phyloP scores from a whole-genome alignment of 176 grass and related monocot genomes.

The Bromus sterilis region DNA sequence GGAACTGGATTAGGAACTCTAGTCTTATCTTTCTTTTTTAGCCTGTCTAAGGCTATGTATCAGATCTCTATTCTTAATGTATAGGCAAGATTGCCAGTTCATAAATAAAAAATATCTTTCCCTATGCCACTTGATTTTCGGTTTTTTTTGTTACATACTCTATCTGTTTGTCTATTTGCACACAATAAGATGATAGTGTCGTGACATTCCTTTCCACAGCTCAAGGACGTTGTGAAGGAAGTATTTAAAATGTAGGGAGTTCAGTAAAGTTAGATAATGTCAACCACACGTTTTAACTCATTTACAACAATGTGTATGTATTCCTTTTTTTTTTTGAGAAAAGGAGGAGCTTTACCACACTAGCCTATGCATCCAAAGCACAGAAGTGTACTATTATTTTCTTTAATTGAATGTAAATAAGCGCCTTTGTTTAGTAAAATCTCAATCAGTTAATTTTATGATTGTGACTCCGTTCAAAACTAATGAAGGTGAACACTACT shows the following conservation, averaged over 20 bases:
- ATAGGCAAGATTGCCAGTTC: too few species aligned
- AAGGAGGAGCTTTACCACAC: neutral
- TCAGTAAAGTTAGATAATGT: neutral
- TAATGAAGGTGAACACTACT: neutral
- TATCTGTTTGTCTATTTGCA: neutral
- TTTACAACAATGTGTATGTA: neutral
- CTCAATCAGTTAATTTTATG: neutral
- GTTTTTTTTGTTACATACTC: neutral
- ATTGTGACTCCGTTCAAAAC: neutral
- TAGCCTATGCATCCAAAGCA: neutral
- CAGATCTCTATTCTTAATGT: too few species aligned
- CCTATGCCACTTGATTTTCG: neutral
- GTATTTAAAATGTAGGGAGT: neutral
- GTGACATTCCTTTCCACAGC: neutral
- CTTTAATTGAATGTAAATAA: neutral
- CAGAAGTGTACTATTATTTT: neutral
- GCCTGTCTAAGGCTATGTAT: too few species aligned
- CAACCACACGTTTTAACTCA: neutral
- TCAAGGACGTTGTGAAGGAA: neutral
- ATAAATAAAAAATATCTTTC: neutral
- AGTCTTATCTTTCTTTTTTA: too few species aligned
- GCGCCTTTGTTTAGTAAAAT: too few species aligned
- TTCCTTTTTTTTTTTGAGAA: neutral
- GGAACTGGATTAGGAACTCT: too few species aligned
- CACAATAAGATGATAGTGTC: neutral